Evolutionary conservation across 2,329 filamentous ascomycete genomes (phyloP).

Genomic region (Penicillium rolfsii): DNA sequence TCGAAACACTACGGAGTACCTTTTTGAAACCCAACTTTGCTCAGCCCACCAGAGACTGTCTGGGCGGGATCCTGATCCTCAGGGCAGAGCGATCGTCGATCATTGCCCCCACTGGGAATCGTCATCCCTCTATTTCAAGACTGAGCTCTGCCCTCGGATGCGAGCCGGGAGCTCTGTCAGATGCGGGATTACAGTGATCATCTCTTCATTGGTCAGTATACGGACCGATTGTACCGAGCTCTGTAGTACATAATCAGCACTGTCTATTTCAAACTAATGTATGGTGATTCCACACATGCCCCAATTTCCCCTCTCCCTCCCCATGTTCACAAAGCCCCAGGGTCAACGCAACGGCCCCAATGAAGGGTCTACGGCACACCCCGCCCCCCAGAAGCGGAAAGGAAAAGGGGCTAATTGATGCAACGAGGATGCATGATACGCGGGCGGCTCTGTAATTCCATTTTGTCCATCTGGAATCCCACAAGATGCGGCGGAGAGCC

Average conservation of each 20-base stretch:
- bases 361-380: neutral
- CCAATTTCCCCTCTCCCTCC: too few relatives aligned
- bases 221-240: neutral
- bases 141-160: neutral
- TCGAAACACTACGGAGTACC: neutral
- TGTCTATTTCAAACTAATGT: neutral
- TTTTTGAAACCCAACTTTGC: neutral
- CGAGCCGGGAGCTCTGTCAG: neutral
- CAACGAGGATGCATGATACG: neutral
- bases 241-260: neutral
- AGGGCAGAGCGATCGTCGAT: neutral
- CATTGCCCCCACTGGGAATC: neutral
- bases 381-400: neutral
- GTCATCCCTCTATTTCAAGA: neutral
- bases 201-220: neutral
- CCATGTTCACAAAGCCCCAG: neutral
- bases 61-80: neutral
- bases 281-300: too few relatives aligned
- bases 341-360: neutral
- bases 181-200: neutral
- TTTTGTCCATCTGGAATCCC: neutral
- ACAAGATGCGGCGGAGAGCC: neutral
- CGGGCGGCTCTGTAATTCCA: neutral
- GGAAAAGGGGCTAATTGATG: neutral
- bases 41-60: neutral